Percentiles rank a stretch among this genome's conserved stretches.
Evolutionary conservation across 805 yeast genomes (phyloP).

Genomic region (Kodamaea neixiangensis): DNA sequence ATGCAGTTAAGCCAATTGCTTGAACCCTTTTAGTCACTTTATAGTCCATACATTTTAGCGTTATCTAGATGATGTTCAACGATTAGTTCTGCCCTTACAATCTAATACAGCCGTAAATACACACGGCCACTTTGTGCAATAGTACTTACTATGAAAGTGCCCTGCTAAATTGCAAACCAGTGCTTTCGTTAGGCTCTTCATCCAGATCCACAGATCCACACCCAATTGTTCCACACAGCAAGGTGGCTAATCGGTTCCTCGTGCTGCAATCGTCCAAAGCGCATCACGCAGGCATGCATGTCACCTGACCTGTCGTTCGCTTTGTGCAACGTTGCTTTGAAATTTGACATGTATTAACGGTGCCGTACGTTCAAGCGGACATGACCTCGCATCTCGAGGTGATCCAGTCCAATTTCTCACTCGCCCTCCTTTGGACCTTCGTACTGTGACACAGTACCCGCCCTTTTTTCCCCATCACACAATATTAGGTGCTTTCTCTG

Average conservation of each 20-base stretch:
- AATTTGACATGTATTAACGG: not conserved
- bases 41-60: not conserved
- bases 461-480: not conserved
- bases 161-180: not conserved
- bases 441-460: not conserved
- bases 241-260: not conserved
- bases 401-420: not conserved
- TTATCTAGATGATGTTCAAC: not conserved
- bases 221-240: not conserved
- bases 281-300: too few species aligned
- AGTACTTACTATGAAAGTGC: too few species aligned
- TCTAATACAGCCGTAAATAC: too few species aligned
- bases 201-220: not conserved
- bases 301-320: not conserved
- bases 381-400: not conserved
- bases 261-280: too few species aligned
- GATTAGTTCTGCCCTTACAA: too few species aligned
- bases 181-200: not conserved
- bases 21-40: not conserved
- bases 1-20: too few species aligned
- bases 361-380: conserved; percentile 1
- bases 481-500: not conserved
- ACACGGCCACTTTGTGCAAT: too few species aligned
- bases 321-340: not conserved
- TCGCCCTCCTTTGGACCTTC: not conserved